Evolutionary conservation across 192 early-diverging fungal genomes (phyloP).

Genomic region (Linnemannia zychae): DNA sequence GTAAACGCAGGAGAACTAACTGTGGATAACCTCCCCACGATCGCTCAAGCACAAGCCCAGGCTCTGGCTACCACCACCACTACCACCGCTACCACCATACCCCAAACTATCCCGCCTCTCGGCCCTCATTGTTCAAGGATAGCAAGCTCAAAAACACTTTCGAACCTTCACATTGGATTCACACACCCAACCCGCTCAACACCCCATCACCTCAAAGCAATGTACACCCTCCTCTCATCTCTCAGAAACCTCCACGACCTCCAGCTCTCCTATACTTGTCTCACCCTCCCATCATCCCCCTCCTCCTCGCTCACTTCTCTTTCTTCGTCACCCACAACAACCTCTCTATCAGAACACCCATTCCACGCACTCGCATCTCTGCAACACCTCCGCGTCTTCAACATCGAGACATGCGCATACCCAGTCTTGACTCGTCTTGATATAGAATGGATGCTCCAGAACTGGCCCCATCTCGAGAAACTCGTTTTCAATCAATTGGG

Average conservation of each 20-base stretch:
- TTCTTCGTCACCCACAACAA: too few species aligned
- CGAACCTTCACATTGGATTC: conserved; percentile 30
- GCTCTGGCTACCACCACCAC: neutral
- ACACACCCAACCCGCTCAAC: conserved; percentile 20
- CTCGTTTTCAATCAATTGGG: conserved; percentile 26
- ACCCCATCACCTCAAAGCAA: neutral
- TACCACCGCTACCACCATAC: neutral
- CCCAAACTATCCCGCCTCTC: neutral
- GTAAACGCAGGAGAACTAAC: neutral
- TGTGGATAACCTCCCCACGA: neutral
- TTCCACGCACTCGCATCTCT: conserved; percentile 8
- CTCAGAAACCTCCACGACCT: conserved; percentile 27
- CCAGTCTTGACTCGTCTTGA: neutral
- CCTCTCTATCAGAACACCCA: neutral
- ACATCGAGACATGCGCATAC: conserved; percentile 42
- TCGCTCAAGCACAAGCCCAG: neutral
- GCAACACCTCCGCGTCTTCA: conserved; percentile 10
- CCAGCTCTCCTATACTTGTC: conserved; percentile 36
- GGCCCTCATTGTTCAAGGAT: neutral
- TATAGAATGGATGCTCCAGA: conserved; percentile 25
- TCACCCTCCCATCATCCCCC: neutral
- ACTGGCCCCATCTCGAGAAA: conserved; percentile 28
- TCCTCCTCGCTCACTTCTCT: neutral
- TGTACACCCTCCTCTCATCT: conserved; percentile 22
- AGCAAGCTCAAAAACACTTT: conserved; percentile 13